A percentile compares a stretch with the other conserved stretches of the same genome.
Conservation (phyloP, 352 stramenopile species). For the Pythium brachiatum region DNA sequence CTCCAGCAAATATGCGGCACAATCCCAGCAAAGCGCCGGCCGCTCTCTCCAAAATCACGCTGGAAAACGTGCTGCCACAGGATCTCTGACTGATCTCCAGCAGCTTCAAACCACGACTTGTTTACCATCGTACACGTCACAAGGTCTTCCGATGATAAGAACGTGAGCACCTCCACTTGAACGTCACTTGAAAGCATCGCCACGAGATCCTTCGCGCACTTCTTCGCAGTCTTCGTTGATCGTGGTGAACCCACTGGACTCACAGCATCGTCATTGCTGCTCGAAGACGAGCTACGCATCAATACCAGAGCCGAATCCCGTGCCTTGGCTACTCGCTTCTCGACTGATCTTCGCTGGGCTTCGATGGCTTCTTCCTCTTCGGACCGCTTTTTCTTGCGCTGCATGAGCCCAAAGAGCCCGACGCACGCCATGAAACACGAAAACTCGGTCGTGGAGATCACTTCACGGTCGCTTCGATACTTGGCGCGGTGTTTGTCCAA, state of each 20-base stretch:
- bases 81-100: slow-evolving; percentile 33
- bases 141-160: slow-evolving; percentile 48
- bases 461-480: slow-evolving; percentile 16
- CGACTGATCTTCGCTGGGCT: slow-evolving; percentile 21
- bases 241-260: neutral
- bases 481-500: slow-evolving; percentile 23
- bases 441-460: slow-evolving; percentile 40
- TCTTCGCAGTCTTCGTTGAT: neutral
- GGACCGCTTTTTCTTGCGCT: slow-evolving; percentile 44
- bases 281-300: neutral
- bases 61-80: slow-evolving; percentile 55
- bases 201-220: slow-evolving; percentile 13
- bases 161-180: slow-evolving; percentile 47
- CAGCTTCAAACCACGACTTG: slow-evolving; percentile 32
- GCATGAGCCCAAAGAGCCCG: slow-evolving; percentile 59
- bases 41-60: slow-evolving; percentile 53
- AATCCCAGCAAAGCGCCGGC: slow-evolving; percentile 43
- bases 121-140: slow-evolving; percentile 41
- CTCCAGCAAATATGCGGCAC: slow-evolving; percentile 57
- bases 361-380: slow-evolving; percentile 17
- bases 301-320: neutral
- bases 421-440: slow-evolving; percentile 59
- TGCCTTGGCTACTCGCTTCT: slow-evolving; percentile 24
- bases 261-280: neutral
- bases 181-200: slow-evolving; percentile 40